Percentiles rank a stretch among this genome's conserved stretches.
Evolutionary conservation across 345 rosid genomes (phyloP).

Genomic region (Moricandia moricandioides): DNA sequence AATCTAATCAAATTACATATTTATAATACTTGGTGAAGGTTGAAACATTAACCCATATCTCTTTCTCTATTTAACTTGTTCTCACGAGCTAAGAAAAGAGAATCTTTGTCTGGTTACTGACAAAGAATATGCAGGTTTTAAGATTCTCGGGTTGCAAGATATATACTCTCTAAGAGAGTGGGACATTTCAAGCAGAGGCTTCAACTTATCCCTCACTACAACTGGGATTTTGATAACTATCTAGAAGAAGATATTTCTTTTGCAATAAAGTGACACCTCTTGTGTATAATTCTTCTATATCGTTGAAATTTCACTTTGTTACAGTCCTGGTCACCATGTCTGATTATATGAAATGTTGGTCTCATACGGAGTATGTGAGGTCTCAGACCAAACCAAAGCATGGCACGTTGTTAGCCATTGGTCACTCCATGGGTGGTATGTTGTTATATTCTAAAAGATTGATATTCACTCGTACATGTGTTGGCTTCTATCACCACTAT

Average conservation of each 20-base stretch:
- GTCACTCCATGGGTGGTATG: too few relatives aligned
- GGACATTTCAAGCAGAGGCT: slow-evolving; percentile 58
- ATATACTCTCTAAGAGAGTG: slow-evolving; percentile 39
- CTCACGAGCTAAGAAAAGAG: neutral
- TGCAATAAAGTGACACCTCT: slow-evolving; percentile 60
- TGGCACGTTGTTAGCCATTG: too few relatives aligned
- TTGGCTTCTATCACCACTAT: too few relatives aligned
- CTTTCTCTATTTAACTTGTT: neutral
- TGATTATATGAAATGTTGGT: too few relatives aligned
- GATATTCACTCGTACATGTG: too few relatives aligned
- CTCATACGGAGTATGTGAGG: too few relatives aligned
- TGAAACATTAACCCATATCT: neutral
- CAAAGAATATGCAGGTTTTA: slow-evolving; percentile 15
- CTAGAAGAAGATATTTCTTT: slow-evolving; percentile 83
- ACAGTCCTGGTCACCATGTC: too few relatives aligned
- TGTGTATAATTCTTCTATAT: too few relatives aligned
- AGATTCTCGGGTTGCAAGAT: slow-evolving; percentile 40
- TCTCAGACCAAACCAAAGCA: too few relatives aligned
- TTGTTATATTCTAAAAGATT: too few relatives aligned
- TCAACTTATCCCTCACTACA: slow-evolving; percentile 54
- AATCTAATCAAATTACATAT: too few relatives aligned
- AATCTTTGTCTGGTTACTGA: neutral
- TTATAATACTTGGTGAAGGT: slow-evolving; percentile 41
- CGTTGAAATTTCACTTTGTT: too few relatives aligned
- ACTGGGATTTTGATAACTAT: slow-evolving; percentile 93